Conservation (phyloP, 345 rosid genomes). For the Rhodamnia argentea region DNA sequence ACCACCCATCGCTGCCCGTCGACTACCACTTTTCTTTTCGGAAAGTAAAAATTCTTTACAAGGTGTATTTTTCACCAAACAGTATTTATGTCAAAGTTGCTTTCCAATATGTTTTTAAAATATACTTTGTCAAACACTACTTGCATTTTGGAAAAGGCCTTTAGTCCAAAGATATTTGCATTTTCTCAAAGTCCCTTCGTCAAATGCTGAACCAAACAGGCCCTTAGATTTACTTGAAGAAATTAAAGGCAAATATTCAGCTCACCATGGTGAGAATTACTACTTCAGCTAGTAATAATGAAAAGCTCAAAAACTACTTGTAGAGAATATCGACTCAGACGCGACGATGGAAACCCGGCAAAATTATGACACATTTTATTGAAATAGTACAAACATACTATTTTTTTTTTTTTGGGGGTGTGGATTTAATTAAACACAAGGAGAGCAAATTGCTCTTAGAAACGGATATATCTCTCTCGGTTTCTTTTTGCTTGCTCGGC, state of each 20-base stretch:
- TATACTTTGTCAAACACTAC: no score
- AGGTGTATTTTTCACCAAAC: no score
- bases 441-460: neutral
- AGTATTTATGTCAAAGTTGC: no score
- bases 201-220: no score
- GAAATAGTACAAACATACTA: neutral
- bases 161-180: no score
- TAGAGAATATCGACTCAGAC: neutral
- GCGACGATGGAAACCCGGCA: neutral
- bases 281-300: neutral
- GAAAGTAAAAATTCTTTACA: no score
- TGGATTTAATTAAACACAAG: neutral
- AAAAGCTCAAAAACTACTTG: neutral
- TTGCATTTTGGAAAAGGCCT: no score
- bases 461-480: neutral
- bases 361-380: neutral
- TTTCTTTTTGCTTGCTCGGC: neutral
- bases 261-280: neutral
- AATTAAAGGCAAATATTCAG: neutral
- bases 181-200: no score
- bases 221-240: neutral
- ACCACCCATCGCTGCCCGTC: no score
- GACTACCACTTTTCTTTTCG: no score
- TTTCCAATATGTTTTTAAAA: no score
- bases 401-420: neutral